These are phyloP conservation scores for Penicillium sp. DNA, from an alignment of 2,329 filamentous ascomycete genomes.

Conservation along the genomic window DNA sequence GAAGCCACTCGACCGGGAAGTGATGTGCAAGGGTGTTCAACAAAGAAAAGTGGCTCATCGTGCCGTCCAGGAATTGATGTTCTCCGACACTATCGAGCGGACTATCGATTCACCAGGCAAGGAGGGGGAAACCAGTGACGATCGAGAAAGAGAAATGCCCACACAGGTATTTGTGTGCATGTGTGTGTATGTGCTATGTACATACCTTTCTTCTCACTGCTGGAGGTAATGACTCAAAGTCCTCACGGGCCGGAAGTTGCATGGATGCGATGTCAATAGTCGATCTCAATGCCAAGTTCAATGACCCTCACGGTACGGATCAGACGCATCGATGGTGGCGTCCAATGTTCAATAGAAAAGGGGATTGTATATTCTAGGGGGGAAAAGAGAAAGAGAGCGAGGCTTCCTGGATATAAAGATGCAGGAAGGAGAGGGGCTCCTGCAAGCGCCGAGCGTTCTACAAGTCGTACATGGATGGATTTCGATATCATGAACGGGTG, in stretches of 20 bases:
- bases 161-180: too few species aligned
- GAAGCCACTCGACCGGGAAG: background rate
- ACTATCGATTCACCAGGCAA: constrained; percentile 10
- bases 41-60: background rate
- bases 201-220: constrained; percentile 59
- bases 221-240: constrained; percentile 55
- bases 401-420: background rate
- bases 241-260: constrained; percentile 21
- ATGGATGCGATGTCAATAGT: background rate
- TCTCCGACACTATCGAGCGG: constrained; percentile 5
- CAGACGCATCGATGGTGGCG: background rate
- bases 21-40: background rate
- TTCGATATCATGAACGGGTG: constrained; percentile 1
- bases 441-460: background rate
- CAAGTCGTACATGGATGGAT: background rate
- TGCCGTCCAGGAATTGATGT: background rate
- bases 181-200: constrained; percentile 5
- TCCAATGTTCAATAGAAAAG: background rate
- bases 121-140: background rate
- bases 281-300: background rate
- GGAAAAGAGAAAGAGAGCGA: background rate
- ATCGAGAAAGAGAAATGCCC: constrained; percentile 4
- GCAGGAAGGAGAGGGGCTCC: background rate
- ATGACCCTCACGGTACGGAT: background rate
- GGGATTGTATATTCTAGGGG: background rate